Evolutionary conservation across 1,284 basidiomycete genomes (phyloP).

Genomic region (Leucoagaricus sp.): DNA sequence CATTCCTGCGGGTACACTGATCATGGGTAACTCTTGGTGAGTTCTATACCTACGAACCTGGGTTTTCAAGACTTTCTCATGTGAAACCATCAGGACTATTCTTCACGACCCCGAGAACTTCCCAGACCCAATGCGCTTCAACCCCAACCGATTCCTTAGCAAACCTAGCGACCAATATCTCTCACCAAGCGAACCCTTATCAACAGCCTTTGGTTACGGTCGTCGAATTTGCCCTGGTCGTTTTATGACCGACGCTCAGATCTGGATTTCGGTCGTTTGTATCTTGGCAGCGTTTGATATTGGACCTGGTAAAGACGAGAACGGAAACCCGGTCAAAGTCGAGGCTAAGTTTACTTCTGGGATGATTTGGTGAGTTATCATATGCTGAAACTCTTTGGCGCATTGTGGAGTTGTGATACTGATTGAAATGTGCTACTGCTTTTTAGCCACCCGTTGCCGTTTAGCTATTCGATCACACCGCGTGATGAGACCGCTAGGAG

Average conservation of each 20-base stretch:
- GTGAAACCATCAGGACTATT: conserved; percentile 39
- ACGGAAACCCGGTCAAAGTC: conserved; percentile 31
- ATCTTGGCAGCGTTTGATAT: conserved; percentile 49
- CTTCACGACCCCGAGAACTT: conserved; percentile 46
- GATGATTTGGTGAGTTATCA: conserved; percentile 42
- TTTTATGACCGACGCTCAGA: conserved; percentile 46
- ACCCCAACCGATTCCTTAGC: conserved; percentile 46
- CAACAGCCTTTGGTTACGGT: conserved; percentile 50
- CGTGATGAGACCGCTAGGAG: conserved; percentile 26
- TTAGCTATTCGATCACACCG: conserved; percentile 33
- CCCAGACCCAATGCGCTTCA: conserved; percentile 40
- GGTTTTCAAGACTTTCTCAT: background rate
- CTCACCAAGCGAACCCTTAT: conserved; percentile 39
- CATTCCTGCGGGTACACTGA: conserved; percentile 28
- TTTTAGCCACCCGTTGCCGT: conserved; percentile 36
- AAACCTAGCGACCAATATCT: conserved; percentile 29
- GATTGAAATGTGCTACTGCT: background rate
- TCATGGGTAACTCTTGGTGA: conserved; percentile 27
- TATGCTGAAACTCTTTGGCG: no score
- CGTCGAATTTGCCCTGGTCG: conserved; percentile 52
- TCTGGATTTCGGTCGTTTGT: conserved; percentile 53
- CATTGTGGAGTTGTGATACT: background rate
- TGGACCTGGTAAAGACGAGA: conserved; percentile 34
- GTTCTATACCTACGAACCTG: background rate
- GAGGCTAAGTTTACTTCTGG: conserved; percentile 43